A percentile compares a stretch with the other conserved stretches of the same genome.
Conservation (phyloP, 2,329 filamentous ascomycete species). For the Botrytis hyacinthi region DNA sequence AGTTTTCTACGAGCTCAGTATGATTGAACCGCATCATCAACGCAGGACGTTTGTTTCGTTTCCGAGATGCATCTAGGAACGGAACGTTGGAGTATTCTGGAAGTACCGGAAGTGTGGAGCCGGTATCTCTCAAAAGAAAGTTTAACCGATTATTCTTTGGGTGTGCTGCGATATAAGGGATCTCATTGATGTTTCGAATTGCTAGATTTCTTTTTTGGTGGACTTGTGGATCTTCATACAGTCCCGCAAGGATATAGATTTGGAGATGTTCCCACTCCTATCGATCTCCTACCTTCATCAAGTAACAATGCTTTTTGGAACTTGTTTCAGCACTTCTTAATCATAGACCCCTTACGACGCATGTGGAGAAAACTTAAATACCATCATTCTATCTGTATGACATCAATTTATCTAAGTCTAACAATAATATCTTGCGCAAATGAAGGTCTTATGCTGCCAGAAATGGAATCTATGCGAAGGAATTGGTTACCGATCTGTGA, state of each 20-base stretch:
- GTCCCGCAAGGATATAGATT: background rate
- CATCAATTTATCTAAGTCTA: background rate
- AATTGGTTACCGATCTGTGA: background rate
- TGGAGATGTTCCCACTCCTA: background rate
- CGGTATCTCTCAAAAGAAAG: background rate
- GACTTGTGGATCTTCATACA: background rate
- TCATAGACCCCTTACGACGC: background rate
- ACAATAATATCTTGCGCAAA: background rate
- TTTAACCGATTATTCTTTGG: background rate
- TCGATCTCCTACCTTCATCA: background rate
- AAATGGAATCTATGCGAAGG: background rate
- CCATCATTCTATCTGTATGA: conserved; percentile 5
- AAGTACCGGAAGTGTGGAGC: conserved; percentile 8
- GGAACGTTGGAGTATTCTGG: background rate
- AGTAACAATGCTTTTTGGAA: background rate
- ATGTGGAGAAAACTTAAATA: background rate
- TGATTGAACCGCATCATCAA: background rate
- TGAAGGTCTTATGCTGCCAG: background rate
- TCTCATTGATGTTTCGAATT: background rate
- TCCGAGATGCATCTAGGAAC: background rate
- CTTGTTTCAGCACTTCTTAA: background rate
- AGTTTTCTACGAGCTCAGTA: too few species aligned
- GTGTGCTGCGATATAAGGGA: background rate
- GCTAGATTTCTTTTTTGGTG: background rate
- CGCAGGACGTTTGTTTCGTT: background rate